Percentiles rank a stretch among this genome's conserved stretches.
These are phyloP conservation scores for Nothophytophthora sp. DNA, from an alignment of 352 stramenopile species.

Conservation along the genomic window DNA sequence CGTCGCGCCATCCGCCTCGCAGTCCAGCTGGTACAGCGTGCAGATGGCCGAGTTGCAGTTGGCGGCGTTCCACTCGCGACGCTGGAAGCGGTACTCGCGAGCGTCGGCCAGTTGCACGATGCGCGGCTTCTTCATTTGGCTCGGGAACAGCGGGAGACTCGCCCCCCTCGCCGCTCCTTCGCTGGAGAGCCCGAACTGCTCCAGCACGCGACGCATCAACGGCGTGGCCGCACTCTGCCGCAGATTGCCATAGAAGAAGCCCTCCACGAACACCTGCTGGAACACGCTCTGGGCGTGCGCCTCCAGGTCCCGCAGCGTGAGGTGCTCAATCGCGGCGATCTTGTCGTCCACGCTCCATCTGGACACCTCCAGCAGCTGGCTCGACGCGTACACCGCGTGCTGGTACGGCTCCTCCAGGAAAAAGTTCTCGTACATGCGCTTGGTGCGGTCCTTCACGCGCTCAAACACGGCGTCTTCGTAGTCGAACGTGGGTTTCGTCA, in stretches of 20 bases:
- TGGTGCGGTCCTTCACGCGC: conserved; percentile 83
- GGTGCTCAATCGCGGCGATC: conserved; percentile 58
- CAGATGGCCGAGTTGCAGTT: conserved; percentile 82
- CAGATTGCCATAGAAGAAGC: conserved; percentile 77
- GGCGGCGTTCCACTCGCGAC: conserved; percentile 63
- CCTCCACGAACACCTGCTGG: conserved; percentile 70
- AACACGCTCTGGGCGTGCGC: conserved; percentile 61
- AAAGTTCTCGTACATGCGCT: conserved; percentile 89
- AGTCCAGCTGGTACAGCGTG: conserved; percentile 66
- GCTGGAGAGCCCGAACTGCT: conserved; percentile 35
- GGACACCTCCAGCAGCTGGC: conserved; percentile 70
- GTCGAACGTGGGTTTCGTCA: conserved; percentile 47
- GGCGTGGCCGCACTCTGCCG: conserved; percentile 16
- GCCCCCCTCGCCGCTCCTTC: conserved; percentile 4
- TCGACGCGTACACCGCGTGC: conserved; percentile 82
- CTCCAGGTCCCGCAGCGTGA: conserved; percentile 56
- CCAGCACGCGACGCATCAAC: conserved; percentile 52
- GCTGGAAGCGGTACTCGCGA: conserved; percentile 54
- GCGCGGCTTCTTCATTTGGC: conserved; percentile 45
- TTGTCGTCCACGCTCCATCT: conserved; percentile 90
- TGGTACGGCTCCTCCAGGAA: conserved; percentile 91
- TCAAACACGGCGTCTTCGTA: conserved; percentile 77
- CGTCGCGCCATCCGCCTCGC: conserved; percentile 47
- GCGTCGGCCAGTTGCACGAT: conserved; percentile 58
- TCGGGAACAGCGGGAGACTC: conserved; percentile 47